Evolutionary conservation across 2,329 filamentous ascomycete species (phyloP).

Genomic region (Aspergillus thermomutatus): DNA sequence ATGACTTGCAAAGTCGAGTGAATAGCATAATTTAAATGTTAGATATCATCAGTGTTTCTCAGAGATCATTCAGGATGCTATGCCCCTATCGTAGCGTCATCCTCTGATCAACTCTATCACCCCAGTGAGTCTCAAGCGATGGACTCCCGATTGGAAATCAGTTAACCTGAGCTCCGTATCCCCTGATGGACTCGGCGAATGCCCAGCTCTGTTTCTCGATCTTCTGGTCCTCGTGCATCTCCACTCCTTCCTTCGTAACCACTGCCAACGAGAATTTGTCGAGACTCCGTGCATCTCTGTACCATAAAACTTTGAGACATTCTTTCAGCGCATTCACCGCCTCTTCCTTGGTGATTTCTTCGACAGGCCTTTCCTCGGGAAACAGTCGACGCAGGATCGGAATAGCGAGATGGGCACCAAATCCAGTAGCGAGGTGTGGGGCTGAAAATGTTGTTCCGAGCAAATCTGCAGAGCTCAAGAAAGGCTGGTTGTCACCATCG

Average conservation of each 20-base stretch:
- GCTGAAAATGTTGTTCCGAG: constrained; percentile 87
- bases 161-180: constrained; percentile 81
- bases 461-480: constrained; percentile 87
- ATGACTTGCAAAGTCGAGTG: not conserved
- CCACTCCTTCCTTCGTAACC: constrained; percentile 83
- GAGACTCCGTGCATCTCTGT: constrained; percentile 89
- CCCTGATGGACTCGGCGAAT: constrained; percentile 90
- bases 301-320: constrained; percentile 98
- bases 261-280: constrained; percentile 90
- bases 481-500: constrained; percentile 74
- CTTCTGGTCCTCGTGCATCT: constrained; percentile 78
- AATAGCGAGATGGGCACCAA: constrained; percentile 87
- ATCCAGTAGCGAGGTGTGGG: constrained; percentile 88
- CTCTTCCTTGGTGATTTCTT: constrained; percentile 69
- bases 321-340: constrained; percentile 80
- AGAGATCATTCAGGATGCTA: not conserved
- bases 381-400: constrained; percentile 82
- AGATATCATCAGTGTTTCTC: not conserved
- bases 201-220: constrained; percentile 97
- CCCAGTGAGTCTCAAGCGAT: constrained; percentile 16
- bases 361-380: constrained; percentile 76
- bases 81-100: not conserved
- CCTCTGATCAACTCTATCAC: not conserved
- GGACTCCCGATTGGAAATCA: constrained; percentile 37
- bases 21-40: not conserved